Percentiles rank a stretch among this genome's conserved stretches.
Evolutionary conservation across 768 basidiomycete genomes (phyloP).

Genomic region (Mrakia gelida): DNA sequence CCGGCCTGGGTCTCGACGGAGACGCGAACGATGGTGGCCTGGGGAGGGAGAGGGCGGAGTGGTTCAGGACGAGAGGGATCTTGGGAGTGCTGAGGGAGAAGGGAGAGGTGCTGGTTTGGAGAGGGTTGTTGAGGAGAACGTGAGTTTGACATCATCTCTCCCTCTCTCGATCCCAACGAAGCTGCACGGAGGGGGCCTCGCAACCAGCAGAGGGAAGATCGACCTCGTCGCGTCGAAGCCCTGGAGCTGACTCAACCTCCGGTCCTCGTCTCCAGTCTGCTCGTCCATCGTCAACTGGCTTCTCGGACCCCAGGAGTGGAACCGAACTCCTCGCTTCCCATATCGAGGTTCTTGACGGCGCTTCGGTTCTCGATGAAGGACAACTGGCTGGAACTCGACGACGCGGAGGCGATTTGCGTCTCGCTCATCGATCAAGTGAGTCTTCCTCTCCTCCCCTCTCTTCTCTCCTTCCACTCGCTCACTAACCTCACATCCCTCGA

Average conservation of each 20-base stretch:
- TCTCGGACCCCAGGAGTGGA: not conserved
- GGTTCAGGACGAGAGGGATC: slow-evolving; percentile 16
- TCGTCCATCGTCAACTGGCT: slow-evolving; percentile 10
- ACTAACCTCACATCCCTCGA: too few relatives aligned
- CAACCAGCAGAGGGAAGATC: too few relatives aligned
- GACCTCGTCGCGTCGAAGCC: not conserved
- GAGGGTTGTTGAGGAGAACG: slow-evolving; percentile 25
- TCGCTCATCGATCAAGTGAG: slow-evolving; percentile 25
- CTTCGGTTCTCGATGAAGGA: slow-evolving; percentile 26
- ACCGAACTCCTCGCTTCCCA: slow-evolving; percentile 18
- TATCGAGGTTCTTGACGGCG: slow-evolving; percentile 18
- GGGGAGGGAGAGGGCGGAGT: slow-evolving; percentile 23
- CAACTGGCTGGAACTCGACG: slow-evolving; percentile 23
- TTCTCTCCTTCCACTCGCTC: not conserved
- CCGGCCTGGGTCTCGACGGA: slow-evolving; percentile 13
- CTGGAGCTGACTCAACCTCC: not conserved
- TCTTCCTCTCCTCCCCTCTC: not conserved
- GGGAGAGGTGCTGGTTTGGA: slow-evolving; percentile 30
- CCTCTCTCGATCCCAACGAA: not conserved
- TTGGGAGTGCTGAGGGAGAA: slow-evolving; percentile 31
- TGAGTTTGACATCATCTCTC: not conserved
- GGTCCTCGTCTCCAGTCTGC: not conserved
- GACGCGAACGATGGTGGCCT: not conserved
- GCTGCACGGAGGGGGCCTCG: not conserved
- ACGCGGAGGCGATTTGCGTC: slow-evolving; percentile 30